Base-by-base conservation (phyloP, 148 eudicot species). In the Rhododendron molle region DNA sequence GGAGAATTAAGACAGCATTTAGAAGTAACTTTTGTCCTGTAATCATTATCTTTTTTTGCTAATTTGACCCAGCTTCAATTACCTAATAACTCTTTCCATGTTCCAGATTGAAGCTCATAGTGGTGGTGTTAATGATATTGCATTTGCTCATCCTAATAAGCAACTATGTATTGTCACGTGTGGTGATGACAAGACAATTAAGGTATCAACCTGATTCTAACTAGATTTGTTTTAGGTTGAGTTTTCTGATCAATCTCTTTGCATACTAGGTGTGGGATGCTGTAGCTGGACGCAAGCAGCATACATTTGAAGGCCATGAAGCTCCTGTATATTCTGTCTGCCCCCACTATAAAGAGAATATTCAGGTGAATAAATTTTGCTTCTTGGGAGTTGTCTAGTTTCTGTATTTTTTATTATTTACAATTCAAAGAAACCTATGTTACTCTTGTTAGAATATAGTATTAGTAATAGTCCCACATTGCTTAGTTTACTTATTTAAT, bases 161-260 rank as follows among this genome's bases (percentile, higher is more conserved):
- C 93, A 92, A 88, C 86, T 92, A 11, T 92, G 92, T 78, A 86
- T 92, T 56, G 93, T 92, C 44, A 92, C 93, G 44, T 92, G 93
- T 89, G 93, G 93, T 65, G 93, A 92, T 88, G 93, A 92, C 89
- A 92, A 89, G 87, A 90, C 93, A 56, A 92, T 92, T 16, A 92
- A 89, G 93, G 93, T 92, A 89, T 43, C 47, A 83, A 34, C 46
- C 3, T 65, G 73, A 67, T 67, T 83, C 81, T 85, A 44, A 54
- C 21, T 15, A 60, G 6, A 28, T 86, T 85, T 1, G 28, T 79
- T 4, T 56, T 28, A 20, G 72, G 9, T 84, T 76, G 77, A 23
- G 40, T 79, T 79, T 76, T 86, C 60, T 60, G 30, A 34, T 77
- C 30, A 50, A 12, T 38, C 80, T 43, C 9, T 5, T 78, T 87